phyloP scores from a whole-genome alignment of 345 rosid genomes.

The Carallia brachiata region DNA sequence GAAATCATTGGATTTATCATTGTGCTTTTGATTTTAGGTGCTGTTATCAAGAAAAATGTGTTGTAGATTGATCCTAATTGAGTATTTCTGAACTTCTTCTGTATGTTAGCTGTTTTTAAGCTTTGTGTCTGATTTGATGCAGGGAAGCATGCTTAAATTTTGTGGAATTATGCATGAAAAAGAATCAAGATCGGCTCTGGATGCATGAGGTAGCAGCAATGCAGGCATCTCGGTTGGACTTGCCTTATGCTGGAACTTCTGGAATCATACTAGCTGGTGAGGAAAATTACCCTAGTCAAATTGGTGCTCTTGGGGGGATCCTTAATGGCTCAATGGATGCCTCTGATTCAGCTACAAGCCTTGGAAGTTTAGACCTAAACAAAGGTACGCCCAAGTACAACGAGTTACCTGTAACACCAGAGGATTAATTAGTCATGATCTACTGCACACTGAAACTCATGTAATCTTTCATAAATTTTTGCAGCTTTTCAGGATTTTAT shows the following conservation, averaged over 20 bases:
- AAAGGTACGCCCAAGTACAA: slow-evolving; percentile 41
- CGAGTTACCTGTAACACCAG: background rate
- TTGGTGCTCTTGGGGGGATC: slow-evolving; percentile 34
- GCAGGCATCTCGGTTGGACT: slow-evolving; percentile 80
- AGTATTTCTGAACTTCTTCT: background rate
- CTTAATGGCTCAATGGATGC: slow-evolving; percentile 47
- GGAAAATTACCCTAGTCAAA: slow-evolving; percentile 47
- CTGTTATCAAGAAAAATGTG: background rate
- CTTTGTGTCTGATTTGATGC: slow-evolving; percentile 12
- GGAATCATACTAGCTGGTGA: slow-evolving; percentile 78
- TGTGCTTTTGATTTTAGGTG: background rate
- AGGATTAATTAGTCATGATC: background rate
- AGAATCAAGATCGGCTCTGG: slow-evolving; percentile 94
- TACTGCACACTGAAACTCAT: background rate
- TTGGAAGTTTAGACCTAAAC: slow-evolving; percentile 53
- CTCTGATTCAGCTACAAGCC: slow-evolving; percentile 39
- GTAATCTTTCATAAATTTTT: too few relatives aligned
- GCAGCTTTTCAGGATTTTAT: too few relatives aligned
- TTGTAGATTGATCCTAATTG: background rate
- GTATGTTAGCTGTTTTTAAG: background rate
- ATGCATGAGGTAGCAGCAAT: slow-evolving; percentile 89
- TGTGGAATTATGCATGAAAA: slow-evolving; percentile 84
- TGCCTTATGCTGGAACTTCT: slow-evolving; percentile 72
- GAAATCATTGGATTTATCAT: background rate
- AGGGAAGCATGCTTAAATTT: slow-evolving; percentile 95